Percentiles rank a stretch among this genome's conserved stretches.
Conservation (phyloP, 495 filamentous ascomycete genomes). For the Mytilinidion resinicola region DNA sequence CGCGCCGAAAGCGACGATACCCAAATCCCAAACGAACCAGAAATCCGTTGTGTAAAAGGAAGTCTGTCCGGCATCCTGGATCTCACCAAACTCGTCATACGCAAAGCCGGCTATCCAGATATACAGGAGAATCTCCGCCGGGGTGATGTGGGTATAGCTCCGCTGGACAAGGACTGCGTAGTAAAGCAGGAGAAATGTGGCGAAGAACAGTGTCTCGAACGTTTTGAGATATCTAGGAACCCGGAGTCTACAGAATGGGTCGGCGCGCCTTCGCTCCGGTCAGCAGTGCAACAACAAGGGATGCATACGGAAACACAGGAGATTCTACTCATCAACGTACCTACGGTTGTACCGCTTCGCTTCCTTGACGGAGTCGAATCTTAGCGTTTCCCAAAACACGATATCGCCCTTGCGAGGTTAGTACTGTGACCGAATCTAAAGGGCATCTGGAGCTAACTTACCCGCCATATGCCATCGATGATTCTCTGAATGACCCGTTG, state of each 20-base stretch:
- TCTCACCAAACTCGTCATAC: conserved; percentile 59
- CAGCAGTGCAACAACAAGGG: not conserved
- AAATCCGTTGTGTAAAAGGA: conserved; percentile 50
- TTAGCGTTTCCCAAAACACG: conserved; percentile 82
- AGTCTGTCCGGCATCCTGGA: conserved; percentile 22
- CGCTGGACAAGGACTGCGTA: conserved; percentile 71
- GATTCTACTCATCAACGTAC: not conserved
- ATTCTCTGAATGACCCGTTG: conserved; percentile 81
- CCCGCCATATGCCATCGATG: conserved; percentile 80
- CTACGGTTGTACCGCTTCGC: conserved; percentile 70
- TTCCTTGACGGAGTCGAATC: conserved; percentile 69
- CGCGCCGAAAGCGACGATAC: conserved; percentile 75
- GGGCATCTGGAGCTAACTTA: not conserved
- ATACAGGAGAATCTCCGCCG: conserved; percentile 50
- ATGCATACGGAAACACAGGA: not conserved
- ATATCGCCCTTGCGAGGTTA: conserved; percentile 57
- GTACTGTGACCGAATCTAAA: not conserved
- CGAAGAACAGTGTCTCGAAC: conserved; percentile 84
- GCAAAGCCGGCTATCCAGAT: conserved; percentile 79
- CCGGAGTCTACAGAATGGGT: conserved; percentile 76
- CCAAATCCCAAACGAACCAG: conserved; percentile 85
- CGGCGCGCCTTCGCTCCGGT: conserved; percentile 48
- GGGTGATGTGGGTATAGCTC: conserved; percentile 43
- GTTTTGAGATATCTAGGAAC: conserved; percentile 89
- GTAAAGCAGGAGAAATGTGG: conserved; percentile 72